phyloP scores from a whole-genome alignment of 1,284 basidiomycete species.

The Rhodotorula sp. region DNA sequence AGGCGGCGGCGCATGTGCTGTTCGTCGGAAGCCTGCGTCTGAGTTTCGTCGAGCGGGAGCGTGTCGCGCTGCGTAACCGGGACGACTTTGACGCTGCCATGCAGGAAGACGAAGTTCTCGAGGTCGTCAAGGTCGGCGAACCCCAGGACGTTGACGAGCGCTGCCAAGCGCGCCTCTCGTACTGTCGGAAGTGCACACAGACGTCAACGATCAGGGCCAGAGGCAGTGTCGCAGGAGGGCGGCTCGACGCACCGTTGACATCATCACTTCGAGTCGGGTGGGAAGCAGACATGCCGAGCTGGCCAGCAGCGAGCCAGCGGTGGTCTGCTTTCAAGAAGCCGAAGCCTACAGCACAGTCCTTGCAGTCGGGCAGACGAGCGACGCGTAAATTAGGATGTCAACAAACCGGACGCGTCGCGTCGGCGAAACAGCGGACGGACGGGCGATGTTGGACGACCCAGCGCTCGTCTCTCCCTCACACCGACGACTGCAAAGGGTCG shows the following conservation, averaged over 20 bases:
- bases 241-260: too few relatives aligned
- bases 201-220: too few relatives aligned
- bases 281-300: not conserved
- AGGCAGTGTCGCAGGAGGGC: too few relatives aligned
- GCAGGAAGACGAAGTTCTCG: constrained; percentile 34
- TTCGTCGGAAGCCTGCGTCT: constrained; percentile 6
- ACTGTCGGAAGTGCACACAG: constrained; percentile 3
- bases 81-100: constrained; percentile 25
- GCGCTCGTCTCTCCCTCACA: too few relatives aligned
- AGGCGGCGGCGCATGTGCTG: constrained; percentile 2
- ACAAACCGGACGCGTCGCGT: not conserved
- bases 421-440: not conserved
- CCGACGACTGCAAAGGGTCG: too few relatives aligned
- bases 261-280: not conserved
- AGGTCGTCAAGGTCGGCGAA: constrained; percentile 32
- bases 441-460: too few relatives aligned
- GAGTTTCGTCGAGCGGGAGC: constrained; percentile 23
- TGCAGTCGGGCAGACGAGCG: not conserved
- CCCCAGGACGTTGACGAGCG: constrained; percentile 32
- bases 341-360: not conserved
- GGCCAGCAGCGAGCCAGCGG: not conserved
- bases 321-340: too few relatives aligned
- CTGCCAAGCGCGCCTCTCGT: constrained; percentile 12
- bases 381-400: too few relatives aligned
- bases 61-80: constrained; percentile 18